phyloP scores from a whole-genome alignment of 2,329 filamentous ascomycete genomes.

The Xylaria sp. region DNA sequence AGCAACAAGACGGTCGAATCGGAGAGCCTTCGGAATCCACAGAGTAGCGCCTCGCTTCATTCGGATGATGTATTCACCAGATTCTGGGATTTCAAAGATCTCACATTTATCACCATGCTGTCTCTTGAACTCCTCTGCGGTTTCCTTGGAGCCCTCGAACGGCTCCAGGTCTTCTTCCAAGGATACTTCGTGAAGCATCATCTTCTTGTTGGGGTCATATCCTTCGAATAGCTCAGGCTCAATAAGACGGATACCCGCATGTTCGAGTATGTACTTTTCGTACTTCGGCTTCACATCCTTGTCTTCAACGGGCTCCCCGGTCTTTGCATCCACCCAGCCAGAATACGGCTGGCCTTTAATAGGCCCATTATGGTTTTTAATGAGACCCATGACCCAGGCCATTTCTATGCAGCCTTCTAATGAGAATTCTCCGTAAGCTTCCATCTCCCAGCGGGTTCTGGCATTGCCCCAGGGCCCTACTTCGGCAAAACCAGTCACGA shows the following conservation, averaged over 20 bases:
- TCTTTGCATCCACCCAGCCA: conserved; percentile 95
- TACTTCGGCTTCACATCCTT: conserved; percentile 98
- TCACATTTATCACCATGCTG: conserved; percentile 98
- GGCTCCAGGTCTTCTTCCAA: conserved; percentile 97
- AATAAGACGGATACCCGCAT: conserved; percentile 96
- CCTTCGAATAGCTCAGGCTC: conserved; percentile 97
- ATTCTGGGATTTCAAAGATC: conserved; percentile 93
- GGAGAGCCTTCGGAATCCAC: conserved; percentile 95
- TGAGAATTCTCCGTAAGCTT: conserved; percentile 95
- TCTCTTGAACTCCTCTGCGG: conserved; percentile 95
- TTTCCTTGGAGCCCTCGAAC: conserved; percentile 97
- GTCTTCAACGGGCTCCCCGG: conserved; percentile 94
- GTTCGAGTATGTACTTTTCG: conserved; percentile 95
- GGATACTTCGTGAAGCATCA: conserved; percentile 96
- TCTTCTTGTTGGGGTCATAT: conserved; percentile 98
- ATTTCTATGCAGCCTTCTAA: conserved; percentile 98
- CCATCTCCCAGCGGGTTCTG: conserved; percentile 99
- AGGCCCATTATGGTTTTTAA: conserved; percentile 97
- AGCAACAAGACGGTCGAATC: conserved; percentile 96
- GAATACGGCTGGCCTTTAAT: conserved; percentile 97
- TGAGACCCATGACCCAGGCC: conserved; percentile 99
- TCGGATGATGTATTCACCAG: conserved; percentile 92
- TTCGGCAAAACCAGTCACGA: conserved; percentile 96
- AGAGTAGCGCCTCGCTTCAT: conserved; percentile 95
- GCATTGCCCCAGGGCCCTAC: conserved; percentile 99